A percentile compares a stretch with the other conserved stretches of the same genome.
Evolutionary conservation across 164 flowering plant species (phyloP).

Genomic region (Aristolochia fimbriata): DNA sequence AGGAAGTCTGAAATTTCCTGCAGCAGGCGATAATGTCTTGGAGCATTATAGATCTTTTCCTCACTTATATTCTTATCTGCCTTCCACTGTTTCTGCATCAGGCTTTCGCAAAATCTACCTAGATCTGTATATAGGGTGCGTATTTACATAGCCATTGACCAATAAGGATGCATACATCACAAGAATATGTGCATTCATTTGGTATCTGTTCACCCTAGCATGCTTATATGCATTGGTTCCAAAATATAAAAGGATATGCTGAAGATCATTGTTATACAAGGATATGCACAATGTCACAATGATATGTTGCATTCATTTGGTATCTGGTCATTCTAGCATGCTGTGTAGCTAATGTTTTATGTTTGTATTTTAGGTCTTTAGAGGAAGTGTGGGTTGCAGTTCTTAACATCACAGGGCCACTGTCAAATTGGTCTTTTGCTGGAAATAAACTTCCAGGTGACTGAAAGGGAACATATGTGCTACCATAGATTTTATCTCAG

Average conservation of each 20-base stretch:
- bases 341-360: neutral
- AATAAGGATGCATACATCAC: no score
- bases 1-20: slow-evolving; percentile 64
- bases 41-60: slow-evolving; percentile 50
- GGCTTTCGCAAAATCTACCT: slow-evolving; percentile 61
- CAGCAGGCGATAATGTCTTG: slow-evolving; percentile 37
- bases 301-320: no score
- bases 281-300: no score
- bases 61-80: slow-evolving; percentile 29
- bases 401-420: slow-evolving; percentile 88
- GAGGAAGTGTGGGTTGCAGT: slow-evolving; percentile 94
- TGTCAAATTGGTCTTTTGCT: slow-evolving; percentile 91
- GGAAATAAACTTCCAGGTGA: slow-evolving; percentile 64
- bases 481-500: no score
- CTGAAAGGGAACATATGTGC: neutral
- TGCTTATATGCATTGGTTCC: no score
- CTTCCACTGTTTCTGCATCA: slow-evolving; percentile 20
- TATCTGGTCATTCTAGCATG: neutral
- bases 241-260: no score
- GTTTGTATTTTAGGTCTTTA: slow-evolving; percentile 52
- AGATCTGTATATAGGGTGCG: slow-evolving; percentile 80
- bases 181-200: no score
- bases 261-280: no score
- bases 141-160: neutral
- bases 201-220: no score